These are phyloP conservation scores for Tylopilus sp. DNA, from an alignment of 768 basidiomycete species.

Conservation along the genomic window DNA sequence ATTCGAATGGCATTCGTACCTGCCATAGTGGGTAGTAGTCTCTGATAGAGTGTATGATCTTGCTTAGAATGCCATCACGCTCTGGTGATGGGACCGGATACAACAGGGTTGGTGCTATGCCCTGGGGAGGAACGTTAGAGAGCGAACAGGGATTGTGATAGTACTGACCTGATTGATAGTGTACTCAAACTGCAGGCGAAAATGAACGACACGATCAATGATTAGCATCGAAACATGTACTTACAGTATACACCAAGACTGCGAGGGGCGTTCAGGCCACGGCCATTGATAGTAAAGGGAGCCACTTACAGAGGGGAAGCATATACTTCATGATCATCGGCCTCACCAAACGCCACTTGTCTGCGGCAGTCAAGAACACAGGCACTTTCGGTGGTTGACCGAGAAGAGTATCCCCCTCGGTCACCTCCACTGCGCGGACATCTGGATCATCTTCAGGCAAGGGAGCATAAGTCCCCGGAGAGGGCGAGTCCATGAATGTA, in stretches of 20 bases:
- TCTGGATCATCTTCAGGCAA: constrained; percentile 34
- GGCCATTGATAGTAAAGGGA: neutral
- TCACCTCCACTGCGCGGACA: constrained; percentile 16
- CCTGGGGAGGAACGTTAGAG: constrained; percentile 39
- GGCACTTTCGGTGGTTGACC: constrained; percentile 37
- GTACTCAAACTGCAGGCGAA: constrained; percentile 71
- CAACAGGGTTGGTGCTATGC: constrained; percentile 84
- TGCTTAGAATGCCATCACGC: constrained; percentile 59
- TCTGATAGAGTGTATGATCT: constrained; percentile 76
- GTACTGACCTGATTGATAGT: constrained; percentile 79
- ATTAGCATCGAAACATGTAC: constrained; percentile 21
- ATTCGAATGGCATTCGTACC: constrained; percentile 39
- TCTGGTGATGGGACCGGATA: constrained; percentile 76
- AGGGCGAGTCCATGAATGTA: constrained; percentile 43
- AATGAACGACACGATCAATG: neutral
- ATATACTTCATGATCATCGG: constrained; percentile 83
- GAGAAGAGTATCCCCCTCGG: constrained; percentile 30
- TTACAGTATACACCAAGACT: constrained; percentile 63
- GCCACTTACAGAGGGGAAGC: constrained; percentile 81
- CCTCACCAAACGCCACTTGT: constrained; percentile 79
- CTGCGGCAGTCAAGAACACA: constrained; percentile 55
- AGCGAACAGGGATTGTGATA: neutral
- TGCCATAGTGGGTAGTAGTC: constrained; percentile 98
- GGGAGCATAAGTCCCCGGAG: constrained; percentile 35
- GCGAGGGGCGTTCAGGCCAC: constrained; percentile 10